Evolutionary conservation across 2,329 filamentous ascomycete genomes (phyloP), one percentile per base, ranked within the genome.

Genomic region (Ophiostoma novo-ulmi): DNA sequence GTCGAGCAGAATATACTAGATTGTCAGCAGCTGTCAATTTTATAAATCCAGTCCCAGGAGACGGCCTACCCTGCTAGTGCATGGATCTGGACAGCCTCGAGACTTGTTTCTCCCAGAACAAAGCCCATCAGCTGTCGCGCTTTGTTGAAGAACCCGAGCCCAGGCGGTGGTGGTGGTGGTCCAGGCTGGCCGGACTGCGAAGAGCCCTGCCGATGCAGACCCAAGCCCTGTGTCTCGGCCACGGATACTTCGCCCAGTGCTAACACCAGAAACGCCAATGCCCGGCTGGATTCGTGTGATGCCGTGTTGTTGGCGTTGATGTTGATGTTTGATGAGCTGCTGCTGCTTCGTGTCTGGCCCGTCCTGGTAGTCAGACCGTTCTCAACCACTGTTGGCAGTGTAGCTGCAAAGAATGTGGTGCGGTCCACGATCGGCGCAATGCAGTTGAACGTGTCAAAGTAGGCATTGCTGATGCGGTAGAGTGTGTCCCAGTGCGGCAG

Each of bases 71-170:
- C 85, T 71, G 85, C 81, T 38, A 89, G 78, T 7, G 86, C 80
- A 74, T 84, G 83, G 65, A 87, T 83, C 74, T 89, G 87, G 8
- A 88, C 81, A 72, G 85, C 87, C 74, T 88, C 86, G 36, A 89
- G 76, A 68, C 82, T 85, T 75, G 82, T 85, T 35, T 86, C 82
- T 1, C 83, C 84, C 69, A 85, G 75, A 11, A 84, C 80, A 75
- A 88, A 88, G 0, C 87, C 87, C 75, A 88, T 81, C n/a, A 85
- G 80, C 71, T 82, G 83, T 68, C 87, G 81, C 20, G 86, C 87
- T 76, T 89, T 87, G 73, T 89, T 89, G 77, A 89, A 89, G 48
- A 88, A 81, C 0, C 81, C 81, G 2, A 89, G 76, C 0, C 87
- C 87, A 0, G 87, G 87, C 1, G 87, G 87, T 74, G 1, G 82